Evolutionary conservation across 1,284 basidiomycete species (phyloP).

Genomic region (Pulchroboletus neoregius): DNA sequence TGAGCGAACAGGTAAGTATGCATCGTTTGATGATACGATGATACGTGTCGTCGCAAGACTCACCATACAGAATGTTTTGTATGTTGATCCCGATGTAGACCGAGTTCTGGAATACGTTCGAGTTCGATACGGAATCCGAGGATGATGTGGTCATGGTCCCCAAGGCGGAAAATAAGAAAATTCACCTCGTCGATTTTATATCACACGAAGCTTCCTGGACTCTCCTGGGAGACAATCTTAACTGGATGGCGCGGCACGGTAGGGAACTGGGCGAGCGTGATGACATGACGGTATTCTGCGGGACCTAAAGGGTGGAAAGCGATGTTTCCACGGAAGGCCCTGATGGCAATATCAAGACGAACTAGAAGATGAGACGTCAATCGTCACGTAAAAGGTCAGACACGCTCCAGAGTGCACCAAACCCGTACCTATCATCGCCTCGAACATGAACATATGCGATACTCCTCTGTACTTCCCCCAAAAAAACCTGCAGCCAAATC

Average conservation of each 20-base stretch:
- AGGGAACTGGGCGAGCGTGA: not conserved
- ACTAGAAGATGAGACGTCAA: not conserved
- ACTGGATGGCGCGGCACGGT: not conserved
- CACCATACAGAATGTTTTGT: conserved; percentile 26
- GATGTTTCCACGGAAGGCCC: conserved; percentile 1
- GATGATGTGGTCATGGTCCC: not conserved
- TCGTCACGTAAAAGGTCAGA: not conserved
- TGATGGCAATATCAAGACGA: not conserved
- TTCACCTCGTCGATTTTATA: conserved; percentile 6
- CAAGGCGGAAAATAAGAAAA: not conserved
- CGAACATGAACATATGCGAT: not conserved
- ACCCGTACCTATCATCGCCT: not conserved
- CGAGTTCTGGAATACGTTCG: conserved; percentile 14
- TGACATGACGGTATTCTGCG: conserved; percentile 1
- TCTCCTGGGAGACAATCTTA: not conserved
- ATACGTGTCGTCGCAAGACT: conserved; percentile 4
- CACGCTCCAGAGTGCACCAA: not conserved
- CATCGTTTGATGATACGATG: too few species aligned
- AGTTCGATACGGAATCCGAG: too few species aligned
- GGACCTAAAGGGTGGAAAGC: not conserved
- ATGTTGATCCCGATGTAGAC: conserved; percentile 21
- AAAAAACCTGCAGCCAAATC: not conserved
- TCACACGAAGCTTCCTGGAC: not conserved
- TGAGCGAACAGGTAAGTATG: not conserved
- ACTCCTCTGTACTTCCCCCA: not conserved